Evolutionary conservation across 176 grass and related monocot species (phyloP).

Genomic region (Calamus simplicifolius): DNA sequence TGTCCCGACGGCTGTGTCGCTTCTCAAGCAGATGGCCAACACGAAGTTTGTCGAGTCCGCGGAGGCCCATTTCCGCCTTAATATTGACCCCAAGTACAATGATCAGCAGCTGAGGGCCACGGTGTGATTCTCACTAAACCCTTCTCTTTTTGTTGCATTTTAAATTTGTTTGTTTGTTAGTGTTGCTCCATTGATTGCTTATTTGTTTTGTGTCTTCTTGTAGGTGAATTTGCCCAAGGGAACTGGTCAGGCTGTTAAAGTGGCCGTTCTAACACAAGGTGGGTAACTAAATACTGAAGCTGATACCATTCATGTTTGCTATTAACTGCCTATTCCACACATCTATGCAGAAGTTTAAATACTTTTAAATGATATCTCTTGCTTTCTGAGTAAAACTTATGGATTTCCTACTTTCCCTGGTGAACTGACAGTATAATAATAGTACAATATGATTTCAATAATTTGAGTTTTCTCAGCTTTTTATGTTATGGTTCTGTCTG

Average conservation of each 20-base stretch:
- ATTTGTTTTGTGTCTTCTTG: background rate
- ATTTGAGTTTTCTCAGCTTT: no score
- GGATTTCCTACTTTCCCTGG: no score
- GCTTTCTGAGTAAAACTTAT: no score
- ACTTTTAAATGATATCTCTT: no score
- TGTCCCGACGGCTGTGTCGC: constrained; percentile 51
- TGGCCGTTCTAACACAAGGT: constrained; percentile 95
- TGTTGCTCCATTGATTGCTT: background rate
- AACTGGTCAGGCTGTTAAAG: constrained; percentile 76
- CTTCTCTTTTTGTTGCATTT: background rate
- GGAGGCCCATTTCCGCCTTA: constrained; percentile 93
- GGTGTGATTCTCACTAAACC: constrained; percentile 20
- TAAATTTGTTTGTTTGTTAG: background rate
- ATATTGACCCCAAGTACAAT: constrained; percentile 97
- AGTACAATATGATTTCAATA: no score
- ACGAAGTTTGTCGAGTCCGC: constrained; percentile 65
- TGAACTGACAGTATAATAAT: no score
- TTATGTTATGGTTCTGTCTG: no score
- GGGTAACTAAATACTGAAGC: background rate
- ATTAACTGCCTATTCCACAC: no score
- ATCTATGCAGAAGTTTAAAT: no score
- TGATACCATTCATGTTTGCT: no score
- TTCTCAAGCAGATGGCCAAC: constrained; percentile 70
- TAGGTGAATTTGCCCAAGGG: constrained; percentile 99
- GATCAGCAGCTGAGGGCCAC: constrained; percentile 96